Percentiles rank a stretch among this genome's conserved stretches.
Conservation (phyloP, 2,329 filamentous ascomycete genomes). For the Penicillium crustosum region DNA sequence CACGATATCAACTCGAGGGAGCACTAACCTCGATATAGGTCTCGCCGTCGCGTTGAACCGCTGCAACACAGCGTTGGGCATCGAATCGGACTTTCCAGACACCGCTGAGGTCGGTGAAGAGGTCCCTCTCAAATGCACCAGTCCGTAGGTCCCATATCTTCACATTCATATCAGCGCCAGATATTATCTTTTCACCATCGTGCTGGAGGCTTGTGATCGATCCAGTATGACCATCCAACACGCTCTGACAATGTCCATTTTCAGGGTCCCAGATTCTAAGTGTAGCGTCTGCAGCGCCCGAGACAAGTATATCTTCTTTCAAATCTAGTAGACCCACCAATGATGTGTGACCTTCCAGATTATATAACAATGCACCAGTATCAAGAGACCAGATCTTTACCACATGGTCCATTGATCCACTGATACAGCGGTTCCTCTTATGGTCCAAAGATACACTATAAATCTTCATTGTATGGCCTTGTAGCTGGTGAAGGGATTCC, state of each 20-base stretch:
- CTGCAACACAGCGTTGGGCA: conserved; percentile 88
- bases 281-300: conserved; percentile 91
- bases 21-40: conserved; percentile 89
- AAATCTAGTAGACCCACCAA: conserved; percentile 90
- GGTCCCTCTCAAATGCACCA: conserved; percentile 86
- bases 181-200: conserved; percentile 93
- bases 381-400: conserved; percentile 97
- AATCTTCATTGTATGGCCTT: conserved; percentile 87
- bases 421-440: conserved; percentile 89
- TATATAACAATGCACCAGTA: conserved; percentile 80
- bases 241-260: conserved; percentile 83
- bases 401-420: conserved; percentile 94
- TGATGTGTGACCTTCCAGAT: conserved; percentile 89
- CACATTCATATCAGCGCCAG: conserved; percentile 87
- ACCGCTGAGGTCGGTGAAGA: conserved; percentile 89
- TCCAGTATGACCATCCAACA: conserved; percentile 86
- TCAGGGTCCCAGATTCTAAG: conserved; percentile 96
- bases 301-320: conserved; percentile 84
- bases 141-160: conserved; percentile 98
- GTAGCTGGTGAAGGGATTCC: conserved; percentile 76
- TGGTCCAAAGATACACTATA: conserved; percentile 95
- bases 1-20: not conserved
- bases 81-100: conserved; percentile 99
- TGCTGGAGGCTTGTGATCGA: conserved; percentile 99
- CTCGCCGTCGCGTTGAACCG: conserved; percentile 85